Conservation (phyloP, 768 basidiomycete genomes). For the Tulasnella sp. region DNA sequence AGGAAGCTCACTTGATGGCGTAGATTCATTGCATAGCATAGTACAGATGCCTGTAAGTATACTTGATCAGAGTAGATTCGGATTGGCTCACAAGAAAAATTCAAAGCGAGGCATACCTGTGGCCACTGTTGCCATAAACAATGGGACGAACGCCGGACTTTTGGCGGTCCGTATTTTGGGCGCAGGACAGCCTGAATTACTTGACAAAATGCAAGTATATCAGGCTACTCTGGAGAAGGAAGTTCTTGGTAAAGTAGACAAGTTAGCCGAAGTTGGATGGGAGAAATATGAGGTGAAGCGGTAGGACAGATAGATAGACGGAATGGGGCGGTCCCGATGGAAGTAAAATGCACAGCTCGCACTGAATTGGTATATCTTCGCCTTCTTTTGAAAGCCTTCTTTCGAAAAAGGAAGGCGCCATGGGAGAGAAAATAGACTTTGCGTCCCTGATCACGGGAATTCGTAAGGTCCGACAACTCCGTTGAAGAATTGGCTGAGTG, state of each 20-base stretch:
- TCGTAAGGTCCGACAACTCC: too few relatives aligned
- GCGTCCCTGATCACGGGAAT: too few relatives aligned
- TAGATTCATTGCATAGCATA: constrained; percentile 93
- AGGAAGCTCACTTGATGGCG: constrained; percentile 83
- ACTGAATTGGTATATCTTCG: too few relatives aligned
- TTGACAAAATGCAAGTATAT: constrained; percentile 60
- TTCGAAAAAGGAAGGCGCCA: too few relatives aligned
- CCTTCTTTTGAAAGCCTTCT: too few relatives aligned
- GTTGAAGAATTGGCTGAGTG: too few relatives aligned
- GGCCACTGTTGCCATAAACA: constrained; percentile 95
- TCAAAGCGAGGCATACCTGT: constrained; percentile 88
- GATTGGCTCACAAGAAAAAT: not conserved
- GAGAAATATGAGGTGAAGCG: constrained; percentile 52
- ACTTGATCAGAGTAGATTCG: not conserved
- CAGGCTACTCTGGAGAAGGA: constrained; percentile 55
- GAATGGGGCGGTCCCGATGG: too few relatives aligned
- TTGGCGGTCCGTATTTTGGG: constrained; percentile 80
- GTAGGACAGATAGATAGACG: too few relatives aligned
- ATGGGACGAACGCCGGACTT: constrained; percentile 83
- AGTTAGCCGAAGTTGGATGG: constrained; percentile 70
- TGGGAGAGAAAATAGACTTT: too few relatives aligned
- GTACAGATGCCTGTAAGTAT: constrained; percentile 95
- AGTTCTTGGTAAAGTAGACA: constrained; percentile 68
- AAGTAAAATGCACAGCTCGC: too few relatives aligned
- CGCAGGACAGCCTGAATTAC: constrained; percentile 51